These are phyloP conservation scores for Colletotrichum sp. DNA, from an alignment of 2,329 filamentous ascomycete genomes.

Conservation along the genomic window DNA sequence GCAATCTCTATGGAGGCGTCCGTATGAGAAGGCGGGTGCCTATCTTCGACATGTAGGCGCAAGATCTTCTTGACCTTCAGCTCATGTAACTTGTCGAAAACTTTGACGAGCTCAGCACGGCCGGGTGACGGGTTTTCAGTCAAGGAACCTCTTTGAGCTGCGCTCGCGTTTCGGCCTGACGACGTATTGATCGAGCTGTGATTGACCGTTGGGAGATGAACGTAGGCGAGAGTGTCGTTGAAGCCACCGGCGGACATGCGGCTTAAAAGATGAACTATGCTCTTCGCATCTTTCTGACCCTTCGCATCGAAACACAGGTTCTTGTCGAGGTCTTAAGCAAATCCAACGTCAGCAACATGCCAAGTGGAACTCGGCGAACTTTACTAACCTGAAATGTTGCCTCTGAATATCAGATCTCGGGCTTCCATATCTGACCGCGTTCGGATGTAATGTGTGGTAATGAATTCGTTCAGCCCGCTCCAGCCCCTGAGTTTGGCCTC, in stretches of 20 bases:
- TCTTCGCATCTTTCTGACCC: not conserved
- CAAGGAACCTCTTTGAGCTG: not conserved
- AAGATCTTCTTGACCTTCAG: not conserved
- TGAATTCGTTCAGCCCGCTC: not conserved
- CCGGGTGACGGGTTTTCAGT: not conserved
- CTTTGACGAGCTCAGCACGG: not conserved
- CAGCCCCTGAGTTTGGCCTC: not conserved
- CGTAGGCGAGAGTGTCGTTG: not conserved
- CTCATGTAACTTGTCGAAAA: not conserved
- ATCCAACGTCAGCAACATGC: accelerated
- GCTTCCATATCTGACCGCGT: not conserved
- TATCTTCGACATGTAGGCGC: not conserved
- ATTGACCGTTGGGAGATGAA: not conserved
- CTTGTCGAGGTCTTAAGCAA: not conserved
- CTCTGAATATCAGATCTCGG: not conserved
- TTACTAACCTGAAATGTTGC: not conserved
- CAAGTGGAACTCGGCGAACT: accelerated
- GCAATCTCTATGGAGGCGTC: not conserved
- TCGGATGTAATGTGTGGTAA: not conserved
- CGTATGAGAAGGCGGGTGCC: not conserved
- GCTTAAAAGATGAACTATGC: not conserved
- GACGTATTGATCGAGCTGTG: accelerated
- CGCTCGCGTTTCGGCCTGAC: accelerated
- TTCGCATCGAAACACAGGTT: not conserved
- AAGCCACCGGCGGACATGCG: not conserved